A percentile compares a stretch with the other conserved stretches of the same genome.
Conservation (phyloP, 192 early-diverging fungal species). For the Coemansia sp. region DNA sequence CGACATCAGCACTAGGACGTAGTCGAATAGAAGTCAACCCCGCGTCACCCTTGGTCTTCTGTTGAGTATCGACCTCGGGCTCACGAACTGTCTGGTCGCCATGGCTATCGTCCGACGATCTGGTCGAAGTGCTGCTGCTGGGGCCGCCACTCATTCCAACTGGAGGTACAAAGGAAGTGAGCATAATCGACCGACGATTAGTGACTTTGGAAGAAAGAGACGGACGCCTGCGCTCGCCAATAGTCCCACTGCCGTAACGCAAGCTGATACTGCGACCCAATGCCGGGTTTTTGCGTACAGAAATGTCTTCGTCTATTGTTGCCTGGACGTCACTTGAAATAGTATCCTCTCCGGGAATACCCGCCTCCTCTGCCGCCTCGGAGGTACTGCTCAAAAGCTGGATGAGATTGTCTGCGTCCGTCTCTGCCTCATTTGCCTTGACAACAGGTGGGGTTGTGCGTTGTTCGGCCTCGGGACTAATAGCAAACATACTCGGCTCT, state of each 20-base stretch:
- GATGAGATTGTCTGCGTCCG: neutral
- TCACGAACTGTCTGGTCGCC: neutral
- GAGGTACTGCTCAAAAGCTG: neutral
- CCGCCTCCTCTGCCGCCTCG: neutral
- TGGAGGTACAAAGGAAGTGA: slow-evolving; percentile 53
- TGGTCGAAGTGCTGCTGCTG: slow-evolving; percentile 28
- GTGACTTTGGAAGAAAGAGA: slow-evolving; percentile 17
- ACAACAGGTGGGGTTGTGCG: neutral
- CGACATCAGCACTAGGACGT: slow-evolving; percentile 42
- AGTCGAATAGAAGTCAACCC: slow-evolving; percentile 38
- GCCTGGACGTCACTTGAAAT: neutral
- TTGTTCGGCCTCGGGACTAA: neutral
- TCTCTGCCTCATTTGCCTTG: neutral
- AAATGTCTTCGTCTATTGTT: neutral
- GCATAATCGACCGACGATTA: slow-evolving; percentile 52
- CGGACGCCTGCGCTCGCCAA: slow-evolving; percentile 41
- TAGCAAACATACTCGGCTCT: neutral
- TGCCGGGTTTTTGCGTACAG: neutral
- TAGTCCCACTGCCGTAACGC: slow-evolving; percentile 16
- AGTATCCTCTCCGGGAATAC: neutral
- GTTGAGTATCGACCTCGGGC: neutral
- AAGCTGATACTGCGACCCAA: slow-evolving; percentile 48
- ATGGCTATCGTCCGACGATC: slow-evolving; percentile 43
- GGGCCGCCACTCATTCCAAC: slow-evolving; percentile 37
- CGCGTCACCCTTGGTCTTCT: slow-evolving; percentile 9